These are phyloP conservation scores for Aleurites moluccanus DNA, from an alignment of 441 rosid species.

Conservation along the genomic window DNA sequence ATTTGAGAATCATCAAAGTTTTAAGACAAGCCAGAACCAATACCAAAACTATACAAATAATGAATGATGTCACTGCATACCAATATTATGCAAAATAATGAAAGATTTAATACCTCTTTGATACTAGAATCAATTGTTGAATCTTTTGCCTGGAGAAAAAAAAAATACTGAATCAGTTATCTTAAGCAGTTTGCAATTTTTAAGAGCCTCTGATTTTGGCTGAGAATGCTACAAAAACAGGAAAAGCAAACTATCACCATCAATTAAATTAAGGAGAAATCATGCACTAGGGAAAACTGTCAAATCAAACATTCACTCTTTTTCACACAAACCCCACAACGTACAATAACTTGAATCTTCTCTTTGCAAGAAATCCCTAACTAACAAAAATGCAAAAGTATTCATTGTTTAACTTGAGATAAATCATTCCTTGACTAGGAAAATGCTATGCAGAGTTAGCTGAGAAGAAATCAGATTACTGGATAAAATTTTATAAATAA, in stretches of 20 bases:
- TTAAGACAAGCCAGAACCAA: neutral
- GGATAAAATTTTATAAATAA: neutral
- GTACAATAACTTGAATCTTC: neutral
- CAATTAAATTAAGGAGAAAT: no score
- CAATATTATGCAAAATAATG: neutral
- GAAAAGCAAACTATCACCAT: no score
- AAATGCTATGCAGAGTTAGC: neutral
- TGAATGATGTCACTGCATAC: no score
- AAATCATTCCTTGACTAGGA: neutral
- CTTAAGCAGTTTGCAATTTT: no score
- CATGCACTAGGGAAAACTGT: neutral
- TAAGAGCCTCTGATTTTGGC: no score
- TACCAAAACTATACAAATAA: no score
- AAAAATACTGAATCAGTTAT: no score
- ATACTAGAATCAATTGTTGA: slow-evolving; percentile 35
- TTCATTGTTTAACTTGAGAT: neutral
- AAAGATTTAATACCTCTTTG: slow-evolving; percentile 58
- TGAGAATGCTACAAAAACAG: no score
- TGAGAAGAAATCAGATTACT: neutral
- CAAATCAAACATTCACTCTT: neutral
- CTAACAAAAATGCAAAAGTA: neutral
- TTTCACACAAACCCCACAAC: slow-evolving; percentile 4
- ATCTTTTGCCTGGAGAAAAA: slow-evolving; percentile 45
- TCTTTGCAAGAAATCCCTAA: neutral
- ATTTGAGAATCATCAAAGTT: neutral